Evolutionary conservation across 2,329 filamentous ascomycete species (phyloP), one percentile per base, ranked within the genome.

Genomic region (Fusarium setosum): DNA sequence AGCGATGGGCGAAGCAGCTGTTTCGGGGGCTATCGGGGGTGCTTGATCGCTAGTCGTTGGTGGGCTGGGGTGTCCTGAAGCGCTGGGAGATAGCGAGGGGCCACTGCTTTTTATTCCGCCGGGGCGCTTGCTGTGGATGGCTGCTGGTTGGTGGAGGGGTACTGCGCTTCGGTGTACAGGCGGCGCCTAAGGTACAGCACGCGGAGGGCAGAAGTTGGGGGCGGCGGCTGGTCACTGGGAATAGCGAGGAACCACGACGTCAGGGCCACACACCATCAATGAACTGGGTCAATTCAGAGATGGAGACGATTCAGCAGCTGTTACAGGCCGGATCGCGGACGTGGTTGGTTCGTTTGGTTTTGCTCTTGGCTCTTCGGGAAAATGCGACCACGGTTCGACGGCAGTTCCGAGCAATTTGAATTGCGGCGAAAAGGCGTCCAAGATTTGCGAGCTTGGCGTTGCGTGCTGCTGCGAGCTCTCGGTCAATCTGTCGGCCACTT

Each of bases 211-310:
- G 37, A 32, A 47, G 34, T 59, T 67, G 67, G 68, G 55, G 51
- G 51, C 40, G 57, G 60, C n/a, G 51, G 58, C 56, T 59, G 60
- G 69, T 71, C 68, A 71, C 69, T 68, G 52, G 32, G 47, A 69
- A 45, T 50, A 59, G 65, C 69, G 59, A 72, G 62, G 52, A 57
- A 72, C 69, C 67, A 70, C 62, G 44, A 64, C 45, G 60, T 60
- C 35, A 72, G 60, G 65, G 57, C 63, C 61, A 70, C 69, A 72
- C 70, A 72, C 69, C 63, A 71, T 65, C 57, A 56, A 66, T 31
- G 51, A 48, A 54, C 38, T 49, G 48, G 59, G 63, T 63, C 47
- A 60, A 57, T 54, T 55, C 56, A 41, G 51, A 48, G 45, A 67
- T 48, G 63, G 66, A 62, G 61, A 57, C 60, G 53, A 50, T 61